Evolutionary conservation across 345 rosid genomes (phyloP).

Genomic region (Arabidopsis arenosa): DNA sequence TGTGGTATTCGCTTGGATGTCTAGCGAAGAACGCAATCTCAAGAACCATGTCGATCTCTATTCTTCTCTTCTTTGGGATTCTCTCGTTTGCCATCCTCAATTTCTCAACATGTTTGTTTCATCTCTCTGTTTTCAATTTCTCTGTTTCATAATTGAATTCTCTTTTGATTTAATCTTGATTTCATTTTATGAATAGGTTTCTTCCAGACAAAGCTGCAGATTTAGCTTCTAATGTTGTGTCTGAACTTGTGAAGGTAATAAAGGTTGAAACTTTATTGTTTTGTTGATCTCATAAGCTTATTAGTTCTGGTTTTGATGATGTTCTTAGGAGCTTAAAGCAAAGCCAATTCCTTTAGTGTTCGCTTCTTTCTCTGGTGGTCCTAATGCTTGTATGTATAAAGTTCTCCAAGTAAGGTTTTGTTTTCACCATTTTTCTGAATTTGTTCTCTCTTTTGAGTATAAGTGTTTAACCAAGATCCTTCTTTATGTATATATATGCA

Average conservation of each 20-base stretch:
- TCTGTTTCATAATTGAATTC: neutral
- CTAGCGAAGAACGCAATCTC: constrained; percentile 75
- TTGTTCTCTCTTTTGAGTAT: neutral
- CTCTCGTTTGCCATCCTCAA: constrained; percentile 86
- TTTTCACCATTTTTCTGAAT: neutral
- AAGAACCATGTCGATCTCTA: constrained; percentile 70
- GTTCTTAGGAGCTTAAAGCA: constrained; percentile 70
- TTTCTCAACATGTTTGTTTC: constrained; percentile 72
- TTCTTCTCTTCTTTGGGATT: constrained; percentile 72
- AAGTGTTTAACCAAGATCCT: neutral
- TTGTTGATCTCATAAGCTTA: constrained; percentile 17
- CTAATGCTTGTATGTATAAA: constrained; percentile 90
- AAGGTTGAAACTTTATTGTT: neutral
- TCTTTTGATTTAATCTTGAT: constrained; percentile 5
- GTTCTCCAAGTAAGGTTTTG: constrained; percentile 74
- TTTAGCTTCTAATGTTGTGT: constrained; percentile 66
- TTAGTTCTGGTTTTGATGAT: constrained; percentile 17
- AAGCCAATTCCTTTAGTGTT: constrained; percentile 79
- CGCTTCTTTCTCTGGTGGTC: constrained; percentile 91
- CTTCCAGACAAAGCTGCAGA: constrained; percentile 78
- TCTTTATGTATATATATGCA: constrained; percentile 47
- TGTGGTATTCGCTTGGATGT: constrained; percentile 89
- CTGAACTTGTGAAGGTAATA: constrained; percentile 69
- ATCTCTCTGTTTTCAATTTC: constrained; percentile 9
- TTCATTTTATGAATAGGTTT: constrained; percentile 57